Conservation (phyloP, 768 basidiomycete genomes). For the Lactarius indigo region DNA sequence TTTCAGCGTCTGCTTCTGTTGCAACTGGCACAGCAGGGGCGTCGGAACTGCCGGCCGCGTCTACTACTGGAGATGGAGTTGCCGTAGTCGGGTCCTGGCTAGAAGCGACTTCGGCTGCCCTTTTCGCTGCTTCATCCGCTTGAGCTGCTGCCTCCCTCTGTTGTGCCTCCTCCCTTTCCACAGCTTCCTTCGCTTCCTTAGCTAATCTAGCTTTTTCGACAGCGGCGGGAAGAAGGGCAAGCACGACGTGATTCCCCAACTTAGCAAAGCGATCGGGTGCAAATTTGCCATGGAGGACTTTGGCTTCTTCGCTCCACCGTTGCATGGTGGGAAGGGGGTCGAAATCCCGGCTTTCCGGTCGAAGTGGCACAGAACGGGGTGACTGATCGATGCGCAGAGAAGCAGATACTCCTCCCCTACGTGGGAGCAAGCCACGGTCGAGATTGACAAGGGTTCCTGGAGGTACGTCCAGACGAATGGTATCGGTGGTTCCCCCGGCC, state of each 20-base stretch:
- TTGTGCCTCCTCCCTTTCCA: conserved; percentile 50
- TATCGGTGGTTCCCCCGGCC: conserved; percentile 51
- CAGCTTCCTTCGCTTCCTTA: conserved; percentile 38
- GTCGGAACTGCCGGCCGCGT: conserved; percentile 30
- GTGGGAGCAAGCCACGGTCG: conserved; percentile 49
- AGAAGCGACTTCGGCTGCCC: conserved; percentile 32
- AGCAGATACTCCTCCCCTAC: conserved; percentile 46
- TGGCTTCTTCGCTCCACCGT: conserved; percentile 87
- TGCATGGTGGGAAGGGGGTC: conserved; percentile 79
- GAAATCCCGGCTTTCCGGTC: conserved; percentile 56
- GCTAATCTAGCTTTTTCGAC: conserved; percentile 52
- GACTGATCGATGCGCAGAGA: conserved; percentile 62
- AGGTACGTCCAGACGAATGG: conserved; percentile 75
- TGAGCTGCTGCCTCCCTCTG: conserved; percentile 35
- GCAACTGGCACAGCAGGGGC: conserved; percentile 35
- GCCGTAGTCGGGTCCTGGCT: conserved; percentile 28
- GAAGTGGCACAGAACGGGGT: conserved; percentile 37
- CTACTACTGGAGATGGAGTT: neutral
- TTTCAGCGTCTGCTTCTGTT: conserved; percentile 47
- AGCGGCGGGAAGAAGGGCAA: conserved; percentile 79
- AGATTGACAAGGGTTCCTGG: conserved; percentile 59
- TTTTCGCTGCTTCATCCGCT: conserved; percentile 38
- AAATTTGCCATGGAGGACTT: conserved; percentile 74
- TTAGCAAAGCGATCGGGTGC: conserved; percentile 62
- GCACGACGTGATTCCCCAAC: conserved; percentile 64